Conservation (phyloP, 2,329 filamentous ascomycete species). For the Herpotrichia juniperi region DNA sequence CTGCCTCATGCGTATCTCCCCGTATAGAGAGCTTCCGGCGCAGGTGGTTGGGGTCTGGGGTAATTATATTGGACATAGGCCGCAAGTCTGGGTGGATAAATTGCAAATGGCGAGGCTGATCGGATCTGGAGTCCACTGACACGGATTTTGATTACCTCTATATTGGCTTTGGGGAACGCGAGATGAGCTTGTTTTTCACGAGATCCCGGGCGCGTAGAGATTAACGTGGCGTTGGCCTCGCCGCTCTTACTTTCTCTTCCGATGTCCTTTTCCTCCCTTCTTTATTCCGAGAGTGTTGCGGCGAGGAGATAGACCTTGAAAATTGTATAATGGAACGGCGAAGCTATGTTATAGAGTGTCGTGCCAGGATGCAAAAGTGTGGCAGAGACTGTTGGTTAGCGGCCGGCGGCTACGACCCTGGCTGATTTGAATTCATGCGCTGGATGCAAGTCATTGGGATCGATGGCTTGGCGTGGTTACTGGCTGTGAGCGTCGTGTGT, state of each 20-base stretch:
- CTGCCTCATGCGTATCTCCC: neutral
- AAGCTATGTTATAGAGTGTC: neutral
- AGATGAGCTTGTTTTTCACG: conserved; percentile 1
- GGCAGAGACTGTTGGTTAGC: neutral
- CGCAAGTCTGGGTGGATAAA: neutral
- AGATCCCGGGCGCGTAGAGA: neutral
- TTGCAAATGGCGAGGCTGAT: neutral
- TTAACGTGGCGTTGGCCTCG: neutral
- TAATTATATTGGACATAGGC: neutral
- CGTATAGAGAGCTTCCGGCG: neutral
- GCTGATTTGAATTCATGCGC: neutral
- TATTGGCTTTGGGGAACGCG: conserved; percentile 5
- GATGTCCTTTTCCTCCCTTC: neutral
- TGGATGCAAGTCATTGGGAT: conserved; percentile 4
- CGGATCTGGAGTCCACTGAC: neutral
- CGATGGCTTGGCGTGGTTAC: conserved; percentile 1
- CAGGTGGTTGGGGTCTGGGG: neutral
- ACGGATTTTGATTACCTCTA: conserved; percentile 1
- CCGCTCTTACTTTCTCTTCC: too few species aligned
- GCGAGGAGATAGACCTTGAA: neutral
- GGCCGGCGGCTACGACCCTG: conserved; percentile 4
- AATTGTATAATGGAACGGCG: neutral
- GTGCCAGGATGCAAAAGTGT: neutral
- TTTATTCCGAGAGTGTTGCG: neutral
- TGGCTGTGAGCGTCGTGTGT: neutral